Percentiles rank a stretch among this genome's conserved stretches.
Evolutionary conservation across 805 yeast species (phyloP).

Genomic region (Brettanomyces nanus): DNA sequence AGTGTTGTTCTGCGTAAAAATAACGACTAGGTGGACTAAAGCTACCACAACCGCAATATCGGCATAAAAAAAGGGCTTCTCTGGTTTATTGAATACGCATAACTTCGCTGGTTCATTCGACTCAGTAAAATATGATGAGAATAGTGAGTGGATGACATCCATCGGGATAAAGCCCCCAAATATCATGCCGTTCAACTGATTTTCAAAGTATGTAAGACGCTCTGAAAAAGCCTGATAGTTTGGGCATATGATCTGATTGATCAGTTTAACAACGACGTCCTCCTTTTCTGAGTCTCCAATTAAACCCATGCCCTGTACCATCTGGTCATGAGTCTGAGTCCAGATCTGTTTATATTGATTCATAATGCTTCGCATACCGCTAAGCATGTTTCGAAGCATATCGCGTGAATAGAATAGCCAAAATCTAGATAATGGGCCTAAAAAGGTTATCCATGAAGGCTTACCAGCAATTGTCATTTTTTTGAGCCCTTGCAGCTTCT

Average conservation of each 20-base stretch:
- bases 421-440: neutral
- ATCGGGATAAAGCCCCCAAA: conserved; percentile 2
- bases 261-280: neutral
- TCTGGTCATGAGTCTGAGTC: neutral
- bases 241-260: neutral
- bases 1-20: conserved; percentile 5
- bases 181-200: neutral
- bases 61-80: conserved; percentile 8
- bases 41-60: conserved; percentile 8
- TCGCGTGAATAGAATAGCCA: neutral
- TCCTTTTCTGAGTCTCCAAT: neutral
- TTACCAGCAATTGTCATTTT: neutral
- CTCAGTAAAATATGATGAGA: neutral
- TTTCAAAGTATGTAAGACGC: conserved; percentile 1
- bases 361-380: neutral
- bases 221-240: conserved; percentile 2
- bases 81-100: conserved; percentile 7
- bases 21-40: conserved; percentile 5
- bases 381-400: neutral
- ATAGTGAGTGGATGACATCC: neutral
- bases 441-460: conserved; percentile 1
- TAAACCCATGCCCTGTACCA: neutral
- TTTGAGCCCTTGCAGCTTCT: neutral
- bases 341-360: neutral
- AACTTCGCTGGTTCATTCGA: neutral